Conservation (phyloP, 2,329 filamentous ascomycete species). For the Curvularia sp. region DNA sequence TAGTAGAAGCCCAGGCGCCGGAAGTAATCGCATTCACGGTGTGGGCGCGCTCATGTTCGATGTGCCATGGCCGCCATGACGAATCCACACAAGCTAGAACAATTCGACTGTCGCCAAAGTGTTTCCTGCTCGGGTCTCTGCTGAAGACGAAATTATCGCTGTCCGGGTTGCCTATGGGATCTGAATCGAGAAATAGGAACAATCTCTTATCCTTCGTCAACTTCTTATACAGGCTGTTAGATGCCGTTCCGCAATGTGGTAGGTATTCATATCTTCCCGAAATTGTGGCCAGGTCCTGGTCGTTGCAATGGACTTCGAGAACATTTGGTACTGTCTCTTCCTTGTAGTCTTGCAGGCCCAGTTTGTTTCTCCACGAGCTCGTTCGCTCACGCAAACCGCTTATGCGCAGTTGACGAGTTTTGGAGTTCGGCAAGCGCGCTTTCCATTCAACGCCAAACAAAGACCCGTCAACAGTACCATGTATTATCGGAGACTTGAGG, state of each 20-base stretch:
- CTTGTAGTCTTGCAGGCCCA: slow-evolving; percentile 50
- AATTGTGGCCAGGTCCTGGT: slow-evolving; percentile 44
- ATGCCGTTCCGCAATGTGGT: slow-evolving; percentile 65
- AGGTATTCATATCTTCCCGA: slow-evolving; percentile 61
- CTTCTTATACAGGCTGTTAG: slow-evolving; percentile 62
- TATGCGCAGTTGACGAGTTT: slow-evolving; percentile 27
- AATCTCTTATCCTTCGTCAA: slow-evolving; percentile 40
- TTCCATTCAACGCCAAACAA: slow-evolving; percentile 37
- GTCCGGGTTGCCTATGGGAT: slow-evolving; percentile 55
- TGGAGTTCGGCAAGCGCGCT: slow-evolving; percentile 25
- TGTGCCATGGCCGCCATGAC: slow-evolving; percentile 42
- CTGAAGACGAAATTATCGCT: slow-evolving; percentile 67
- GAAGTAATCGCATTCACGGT: slow-evolving; percentile 13
- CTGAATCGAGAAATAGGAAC: slow-evolving; percentile 67
- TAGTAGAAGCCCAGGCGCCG: slow-evolving; percentile 22
- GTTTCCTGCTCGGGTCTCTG: slow-evolving; percentile 54
- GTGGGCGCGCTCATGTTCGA: slow-evolving; percentile 4
- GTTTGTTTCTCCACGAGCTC: slow-evolving; percentile 49
- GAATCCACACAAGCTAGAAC: slow-evolving; percentile 56
- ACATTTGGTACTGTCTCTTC: slow-evolving; percentile 55
- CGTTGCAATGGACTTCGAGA: slow-evolving; percentile 53
- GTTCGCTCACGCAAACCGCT: slow-evolving; percentile 23
- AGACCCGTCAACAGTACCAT: slow-evolving; percentile 14
- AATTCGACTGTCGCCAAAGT: slow-evolving; percentile 57
- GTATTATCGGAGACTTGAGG: slow-evolving; percentile 41